A percentile compares a stretch with the other conserved stretches of the same genome.
phyloP scores from a whole-genome alignment of 441 rosid genomes.

The Aquilaria agallochum region DNA sequence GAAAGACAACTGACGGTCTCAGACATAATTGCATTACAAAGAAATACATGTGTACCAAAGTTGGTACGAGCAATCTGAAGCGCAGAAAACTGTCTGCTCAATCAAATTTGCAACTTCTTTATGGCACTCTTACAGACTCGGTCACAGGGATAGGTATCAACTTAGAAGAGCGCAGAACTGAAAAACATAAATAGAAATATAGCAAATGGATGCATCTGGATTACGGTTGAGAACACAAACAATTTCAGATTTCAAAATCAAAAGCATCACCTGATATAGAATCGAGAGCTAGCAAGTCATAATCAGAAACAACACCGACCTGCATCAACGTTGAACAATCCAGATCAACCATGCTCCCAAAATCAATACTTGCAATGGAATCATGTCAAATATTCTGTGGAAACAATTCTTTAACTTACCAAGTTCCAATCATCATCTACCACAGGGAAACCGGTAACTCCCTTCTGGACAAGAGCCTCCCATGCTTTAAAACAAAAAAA shows the following conservation, averaged over 20 bases:
- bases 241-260: background rate
- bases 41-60: background rate
- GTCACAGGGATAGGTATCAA: slow-evolving; percentile 6
- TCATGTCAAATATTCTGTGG: too few species aligned
- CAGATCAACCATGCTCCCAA: background rate
- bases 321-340: slow-evolving; percentile 23
- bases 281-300: slow-evolving; percentile 82
- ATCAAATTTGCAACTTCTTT: background rate
- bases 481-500: slow-evolving; percentile 38
- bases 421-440: slow-evolving; percentile 76
- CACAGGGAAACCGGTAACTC: slow-evolving; percentile 83
- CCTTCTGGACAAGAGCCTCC: slow-evolving; percentile 72
- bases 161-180: background rate
- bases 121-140: too few species aligned
- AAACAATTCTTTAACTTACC: slow-evolving; percentile 31
- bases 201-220: too few species aligned
- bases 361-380: background rate
- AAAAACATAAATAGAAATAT: too few species aligned
- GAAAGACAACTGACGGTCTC: slow-evolving; percentile 12
- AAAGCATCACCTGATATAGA: slow-evolving; percentile 66
- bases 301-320: slow-evolving; percentile 97
- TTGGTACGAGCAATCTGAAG: background rate
- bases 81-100: slow-evolving; percentile 2
- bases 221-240: background rate
- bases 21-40: background rate